Evolutionary conservation across 2,329 filamentous ascomycete species (phyloP), one percentile per base, ranked within the genome.

Genomic region (Sarocladium brachiariae): DNA sequence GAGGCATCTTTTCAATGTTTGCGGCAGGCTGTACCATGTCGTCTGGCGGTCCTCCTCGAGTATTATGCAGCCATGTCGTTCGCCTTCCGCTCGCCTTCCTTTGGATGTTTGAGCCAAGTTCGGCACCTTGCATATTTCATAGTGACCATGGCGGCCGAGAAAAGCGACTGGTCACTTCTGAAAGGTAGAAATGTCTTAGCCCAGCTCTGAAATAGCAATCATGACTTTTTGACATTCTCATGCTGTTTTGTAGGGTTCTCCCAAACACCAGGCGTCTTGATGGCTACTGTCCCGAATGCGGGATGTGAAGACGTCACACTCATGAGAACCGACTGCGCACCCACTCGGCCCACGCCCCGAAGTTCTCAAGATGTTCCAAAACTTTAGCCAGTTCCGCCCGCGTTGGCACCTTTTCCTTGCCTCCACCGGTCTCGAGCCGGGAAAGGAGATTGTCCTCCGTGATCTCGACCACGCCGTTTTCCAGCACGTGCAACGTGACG

Each of bases 401-500:
- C 13, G 62, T 66, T 13, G 75, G 56, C 48, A 60, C 59, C 55
- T 63, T 67, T n/a, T 63, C 63, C 51, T 65, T 66, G 33, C 56
- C 54, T 16, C 33, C 46, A 19, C 25, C 46, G 14, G 6, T 8
- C 13, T 24, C 46, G 19, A 49, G 46, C n/a, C 31, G 46, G 14
- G 46, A 23, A 23, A 69, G 55, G 14, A 71, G 60, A 54, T 85
- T 84, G 57, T 86, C 79, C 21, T 78, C 74, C 2, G 74, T 65
- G 31, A 87, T 70, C 16, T 76, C 70, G 3, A 87, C 72, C 13
- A 76, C 70, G 4, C 77, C 84, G 51, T 84, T 81, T 31, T 76
- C 70, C 18, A 77, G 70, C 16, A 87, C 75, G 57, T 81, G 78
- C 11, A 87, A 58, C 23, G 73, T 73, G 21, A 86, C 66, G 52